Evolutionary conservation across 345 rosid genomes (phyloP).

Genomic region (Nephelium lappaceum): DNA sequence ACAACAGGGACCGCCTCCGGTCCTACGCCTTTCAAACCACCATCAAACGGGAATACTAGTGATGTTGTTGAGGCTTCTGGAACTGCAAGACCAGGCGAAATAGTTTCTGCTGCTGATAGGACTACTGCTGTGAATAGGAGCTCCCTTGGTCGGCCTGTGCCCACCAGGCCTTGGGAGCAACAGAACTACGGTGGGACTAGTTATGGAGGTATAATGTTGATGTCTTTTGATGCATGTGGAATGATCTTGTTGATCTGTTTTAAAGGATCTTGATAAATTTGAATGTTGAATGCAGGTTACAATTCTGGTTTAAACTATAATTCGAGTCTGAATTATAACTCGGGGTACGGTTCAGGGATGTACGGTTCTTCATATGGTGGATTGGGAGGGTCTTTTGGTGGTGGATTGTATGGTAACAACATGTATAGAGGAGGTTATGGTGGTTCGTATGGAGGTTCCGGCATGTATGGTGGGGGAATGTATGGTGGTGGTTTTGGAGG

Average conservation of each 20-base stretch:
- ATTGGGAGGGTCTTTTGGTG: conserved; percentile 52
- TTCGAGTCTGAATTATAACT: conserved; percentile 59
- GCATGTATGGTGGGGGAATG: conserved; percentile 59
- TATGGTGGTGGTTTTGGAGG: conserved; percentile 65
- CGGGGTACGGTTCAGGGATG: conserved; percentile 77
- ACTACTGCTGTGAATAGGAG: conserved; percentile 51
- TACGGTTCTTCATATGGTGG: conserved; percentile 62
- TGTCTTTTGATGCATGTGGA: background rate
- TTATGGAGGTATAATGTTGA: conserved; percentile 49
- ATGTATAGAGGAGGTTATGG: conserved; percentile 91
- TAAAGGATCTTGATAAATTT: conserved; percentile 11
- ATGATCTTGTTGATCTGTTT: background rate
- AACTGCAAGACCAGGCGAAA: conserved; percentile 86
- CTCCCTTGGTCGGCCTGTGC: conserved; percentile 67
- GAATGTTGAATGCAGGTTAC: conserved; percentile 54
- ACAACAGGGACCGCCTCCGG: conserved; percentile 72
- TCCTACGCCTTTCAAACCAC: conserved; percentile 87
- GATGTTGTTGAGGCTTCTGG: conserved; percentile 96
- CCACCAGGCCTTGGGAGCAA: conserved; percentile 91
- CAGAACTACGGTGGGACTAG: conserved; percentile 58
- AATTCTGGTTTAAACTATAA: conserved; percentile 63
- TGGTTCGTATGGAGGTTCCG: conserved; percentile 65
- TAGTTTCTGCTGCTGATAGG: conserved; percentile 51
- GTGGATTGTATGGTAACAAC: conserved; percentile 79
- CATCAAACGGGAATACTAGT: conserved; percentile 84